Base-by-base conservation (phyloP, 1,139 yeast species). In the Saccharomycopsis phalli region DNA sequence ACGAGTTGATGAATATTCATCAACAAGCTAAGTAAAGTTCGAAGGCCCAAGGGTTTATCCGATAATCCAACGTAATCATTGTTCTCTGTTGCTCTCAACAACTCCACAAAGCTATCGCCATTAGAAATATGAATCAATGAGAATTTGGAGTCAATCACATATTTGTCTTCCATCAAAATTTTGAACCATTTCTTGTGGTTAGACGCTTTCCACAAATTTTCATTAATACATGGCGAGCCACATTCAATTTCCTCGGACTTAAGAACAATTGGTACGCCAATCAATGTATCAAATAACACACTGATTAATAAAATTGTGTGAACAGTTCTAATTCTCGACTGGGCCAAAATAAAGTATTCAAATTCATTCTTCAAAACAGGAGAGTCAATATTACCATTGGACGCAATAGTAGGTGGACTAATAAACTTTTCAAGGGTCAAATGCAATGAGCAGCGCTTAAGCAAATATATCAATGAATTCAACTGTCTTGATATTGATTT, bases 311-410 rank as follows among this genome's bases (percentile, higher is more conserved):
- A 77, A 39, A 87, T 75, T 3, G 81, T 80, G 52, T 83, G 93
- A 53, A 88, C 72, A 0, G 95, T 84, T 53, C 96, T 70, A 41
- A 87, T 83, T 51, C 95, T 69, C 31, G 91, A 76, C 60, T 88
- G 96, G 0, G 87, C 82, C 54, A 72, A 64, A 29, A 86, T 68
- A 53, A 87, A 88, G 57, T 83, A 83, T 42, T 80, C 77, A 65
- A 77, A 82, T 52, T 77, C 75, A 34, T 69, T 68, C 43, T 70
- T 69, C 30, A 69, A 50, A 14, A 57, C 58, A 4, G 65, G 61
- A 2, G 60, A 56, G 22, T 57, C 53, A 26, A 55, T 55, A 22
- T 57, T 49, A 19, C 29, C 29, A 18, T 22, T 8, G 10, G 20
- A 13, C 7, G 38, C 17, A 7, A 26, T 13, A 14, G 23, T 10